Evolutionary conservation across 495 filamentous ascomycete genomes (phyloP), one percentile per base, ranked within the genome.

Genomic region (Neurospora pannonica): DNA sequence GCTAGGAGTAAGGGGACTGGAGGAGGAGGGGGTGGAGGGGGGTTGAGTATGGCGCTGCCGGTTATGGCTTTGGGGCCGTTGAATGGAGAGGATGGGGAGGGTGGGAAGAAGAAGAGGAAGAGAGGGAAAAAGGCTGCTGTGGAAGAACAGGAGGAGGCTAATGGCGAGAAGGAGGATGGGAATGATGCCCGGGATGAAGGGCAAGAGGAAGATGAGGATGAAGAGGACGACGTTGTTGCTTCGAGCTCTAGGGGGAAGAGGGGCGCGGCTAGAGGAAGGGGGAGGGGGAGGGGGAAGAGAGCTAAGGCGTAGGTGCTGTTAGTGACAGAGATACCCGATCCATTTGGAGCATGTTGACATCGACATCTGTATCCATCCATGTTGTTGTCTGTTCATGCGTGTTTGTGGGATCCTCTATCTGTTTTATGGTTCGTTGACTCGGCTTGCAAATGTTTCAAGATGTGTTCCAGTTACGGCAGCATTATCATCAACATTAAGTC

Each of bases 221-320:
- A 36, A 0, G 77, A 38, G 0, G 54, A 38, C 3, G 17, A 74
- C 0, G 73, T 73, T 21, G 54, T 60, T 60, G 17, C 4, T 37
- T n/a, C 40, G 5, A 70, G 15, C 10, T 9, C 21, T 0, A 72
- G 43, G 70, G 70, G 38, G 1, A 79, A 77, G 2, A 78, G 80
- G 38, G 78, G 78, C 5, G 75, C 76, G 54, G 70, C 72, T 19
- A 80, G 76, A 74, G 75, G 77, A 9, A 81, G 76, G 8, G 77
- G 73, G 21, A 74, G 40, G 39, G 79, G 74, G 11, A 81, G 77
- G 73, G 80, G 80, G 5, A 84, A 84, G 76, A 82, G 79, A 71
- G 73, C 78, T 4, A 84, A 79, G 73, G 80, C 78, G 2, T 82
- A 74, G 73, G 1, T 21, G 38, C n/a, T n/a, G n/a, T n/a, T n/a